Conservation (phyloP, 192 early-diverging fungal species). For the Piromyces finnis region DNA sequence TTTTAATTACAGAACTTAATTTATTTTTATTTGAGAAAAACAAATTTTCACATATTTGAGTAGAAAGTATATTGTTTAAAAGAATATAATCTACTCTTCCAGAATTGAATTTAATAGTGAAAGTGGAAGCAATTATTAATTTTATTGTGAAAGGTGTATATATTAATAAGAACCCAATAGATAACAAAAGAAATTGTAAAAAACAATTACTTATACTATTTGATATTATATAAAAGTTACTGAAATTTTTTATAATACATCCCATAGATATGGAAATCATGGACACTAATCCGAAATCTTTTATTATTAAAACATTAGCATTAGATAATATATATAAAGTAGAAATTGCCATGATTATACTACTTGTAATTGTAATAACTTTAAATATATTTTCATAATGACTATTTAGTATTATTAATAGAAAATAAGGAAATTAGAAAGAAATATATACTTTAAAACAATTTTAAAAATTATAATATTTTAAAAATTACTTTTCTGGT, state of each 20-base stretch:
- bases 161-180: not conserved
- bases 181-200: not conserved
- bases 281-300: not conserved
- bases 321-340: not conserved
- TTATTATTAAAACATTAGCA: not conserved
- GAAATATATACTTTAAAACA: no score
- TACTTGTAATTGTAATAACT: not conserved
- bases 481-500: no score
- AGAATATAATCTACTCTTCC: not conserved
- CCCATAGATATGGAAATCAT: not conserved
- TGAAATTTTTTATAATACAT: not conserved
- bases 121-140: not conserved
- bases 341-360: not conserved
- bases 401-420: no score
- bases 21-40: not conserved
- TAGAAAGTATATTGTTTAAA: not conserved
- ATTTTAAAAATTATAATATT: no score
- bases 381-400: no score
- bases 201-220: not conserved
- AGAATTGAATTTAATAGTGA: not conserved
- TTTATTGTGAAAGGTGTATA: not conserved
- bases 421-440: no score
- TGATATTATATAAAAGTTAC: not conserved
- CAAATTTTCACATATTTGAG: not conserved
- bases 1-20: no score